A percentile compares a stretch with the other conserved stretches of the same genome.
phyloP scores from a whole-genome alignment of 306 rosid species.

The Dryas drummondii region DNA sequence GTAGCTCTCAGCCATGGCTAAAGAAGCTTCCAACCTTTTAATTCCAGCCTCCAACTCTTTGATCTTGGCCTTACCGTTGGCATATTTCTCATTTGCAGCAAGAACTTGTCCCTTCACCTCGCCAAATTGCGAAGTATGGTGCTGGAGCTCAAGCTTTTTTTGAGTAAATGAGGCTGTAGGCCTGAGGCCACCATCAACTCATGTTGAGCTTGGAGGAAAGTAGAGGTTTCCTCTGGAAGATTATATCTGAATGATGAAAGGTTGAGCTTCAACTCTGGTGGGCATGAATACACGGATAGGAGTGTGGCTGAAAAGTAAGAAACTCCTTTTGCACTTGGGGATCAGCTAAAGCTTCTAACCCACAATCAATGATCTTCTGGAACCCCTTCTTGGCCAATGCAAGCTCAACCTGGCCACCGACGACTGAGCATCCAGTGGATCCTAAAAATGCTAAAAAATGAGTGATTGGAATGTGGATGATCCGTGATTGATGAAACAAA shows the following conservation, averaged over 20 bases:
- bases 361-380: slow-evolving; percentile 13
- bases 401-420: neutral
- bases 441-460: no score
- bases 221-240: neutral
- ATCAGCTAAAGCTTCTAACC: neutral
- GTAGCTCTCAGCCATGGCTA: neutral
- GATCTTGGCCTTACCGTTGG: slow-evolving; percentile 11
- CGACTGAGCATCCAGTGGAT: no score
- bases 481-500: no score
- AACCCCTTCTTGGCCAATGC: slow-evolving; percentile 14
- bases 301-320: slow-evolving; percentile 1
- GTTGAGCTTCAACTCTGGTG: neutral
- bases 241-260: slow-evolving; percentile 1
- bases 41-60: neutral
- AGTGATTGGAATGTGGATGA: no score
- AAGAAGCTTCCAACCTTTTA: slow-evolving; percentile 4
- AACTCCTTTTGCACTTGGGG: slow-evolving; percentile 11
- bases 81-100: neutral
- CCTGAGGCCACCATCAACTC: slow-evolving; percentile 6
- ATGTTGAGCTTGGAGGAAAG: slow-evolving; percentile 15
- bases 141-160: slow-evolving; percentile 7
- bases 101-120: slow-evolving; percentile 7
- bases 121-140: slow-evolving; percentile 1
- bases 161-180: slow-evolving; percentile 2
- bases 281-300: neutral